Base-by-base conservation (phyloP, 139 green algal species). In the Asterochloris sp. region DNA sequence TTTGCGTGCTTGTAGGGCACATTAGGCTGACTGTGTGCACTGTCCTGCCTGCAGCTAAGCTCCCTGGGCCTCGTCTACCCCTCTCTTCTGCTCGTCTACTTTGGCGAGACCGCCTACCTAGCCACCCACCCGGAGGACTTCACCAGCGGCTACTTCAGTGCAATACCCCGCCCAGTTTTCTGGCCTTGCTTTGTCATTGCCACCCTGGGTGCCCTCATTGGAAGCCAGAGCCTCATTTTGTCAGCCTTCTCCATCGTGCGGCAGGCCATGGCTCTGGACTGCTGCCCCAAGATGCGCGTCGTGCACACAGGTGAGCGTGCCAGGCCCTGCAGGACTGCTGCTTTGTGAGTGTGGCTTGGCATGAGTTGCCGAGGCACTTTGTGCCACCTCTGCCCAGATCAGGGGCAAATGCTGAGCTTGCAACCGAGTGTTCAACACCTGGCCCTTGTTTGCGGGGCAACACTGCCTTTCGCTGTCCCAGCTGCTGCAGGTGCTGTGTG, bases 121-220 rank as follows among this genome's bases (percentile, higher is more conserved):
- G 17, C 19, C 21, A 69, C n/a, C 16, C 28, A 69, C n/a, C 62
- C 80, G 12, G 47, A 64, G 8, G 60, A 62, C 71, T 73, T 74
- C 28, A 14, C 60, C 11, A 62, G 26, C 14, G 29, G 60, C 24
- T 84, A 79, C 60, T 84, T 66, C 26, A 79, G 61, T 11, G 38
- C 71, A 9, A 66, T 84, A 0, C 80, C 80, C 17, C 15, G 73
- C n/a, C 69, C 69, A 15, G 21, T 84, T 9, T 87, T 85, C 19
- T 91, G 86, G 84, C 90, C 90, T 0, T 86, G 88, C 81, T 84
- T 93, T 61, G 83, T 91, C 15, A 80, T 92, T 54, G 90, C 90
- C 71, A 93, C 87, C 0, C 21, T 78, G 4, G 82, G 85, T 14
- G 83, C 87, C 64, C 73, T 90, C 0, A 85, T 92, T 29, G 87